Evolutionary conservation across 179 eudicot species (phyloP).

Genomic region (Heliamphora pulchella): DNA sequence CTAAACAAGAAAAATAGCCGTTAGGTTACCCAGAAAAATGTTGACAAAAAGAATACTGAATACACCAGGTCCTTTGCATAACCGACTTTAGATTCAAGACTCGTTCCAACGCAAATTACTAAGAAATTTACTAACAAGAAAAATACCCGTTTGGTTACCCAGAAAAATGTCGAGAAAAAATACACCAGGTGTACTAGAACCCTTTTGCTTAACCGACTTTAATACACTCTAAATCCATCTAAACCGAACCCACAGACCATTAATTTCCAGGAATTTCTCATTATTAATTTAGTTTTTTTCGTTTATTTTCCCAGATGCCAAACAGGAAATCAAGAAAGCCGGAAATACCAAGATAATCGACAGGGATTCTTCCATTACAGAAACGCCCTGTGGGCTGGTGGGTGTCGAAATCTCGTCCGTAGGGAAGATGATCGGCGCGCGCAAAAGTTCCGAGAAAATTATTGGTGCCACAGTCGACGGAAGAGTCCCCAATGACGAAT

Average conservation of each 20-base stretch:
- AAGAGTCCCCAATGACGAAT: slow-evolving; percentile 62
- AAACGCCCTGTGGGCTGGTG: slow-evolving; percentile 64
- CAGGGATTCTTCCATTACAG: slow-evolving; percentile 60
- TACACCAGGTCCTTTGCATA: too few relatives aligned
- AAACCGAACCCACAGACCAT: background rate
- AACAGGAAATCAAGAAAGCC: slow-evolving; percentile 2
- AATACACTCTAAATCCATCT: background rate
- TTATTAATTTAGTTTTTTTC: background rate
- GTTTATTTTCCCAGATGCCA: slow-evolving; percentile 6
- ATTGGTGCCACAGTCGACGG: slow-evolving; percentile 63
- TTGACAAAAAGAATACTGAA: too few relatives aligned
- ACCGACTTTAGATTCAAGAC: background rate
- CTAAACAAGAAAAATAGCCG: background rate
- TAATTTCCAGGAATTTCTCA: background rate
- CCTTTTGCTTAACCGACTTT: background rate
- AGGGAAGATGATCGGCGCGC: slow-evolving; percentile 60
- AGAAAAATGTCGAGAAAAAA: background rate
- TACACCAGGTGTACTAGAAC: background rate
- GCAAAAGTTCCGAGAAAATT: slow-evolving; percentile 65
- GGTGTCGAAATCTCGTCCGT: slow-evolving; percentile 70
- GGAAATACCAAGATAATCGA: slow-evolving; percentile 56
- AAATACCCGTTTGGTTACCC: background rate
- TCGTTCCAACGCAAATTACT: background rate
- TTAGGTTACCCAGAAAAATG: background rate
- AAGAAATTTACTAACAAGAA: background rate